Evolutionary conservation across 1,284 basidiomycete genomes (phyloP), one percentile per base, ranked within the genome.

Genomic region (Ustanciosporium gigantosporum): DNA sequence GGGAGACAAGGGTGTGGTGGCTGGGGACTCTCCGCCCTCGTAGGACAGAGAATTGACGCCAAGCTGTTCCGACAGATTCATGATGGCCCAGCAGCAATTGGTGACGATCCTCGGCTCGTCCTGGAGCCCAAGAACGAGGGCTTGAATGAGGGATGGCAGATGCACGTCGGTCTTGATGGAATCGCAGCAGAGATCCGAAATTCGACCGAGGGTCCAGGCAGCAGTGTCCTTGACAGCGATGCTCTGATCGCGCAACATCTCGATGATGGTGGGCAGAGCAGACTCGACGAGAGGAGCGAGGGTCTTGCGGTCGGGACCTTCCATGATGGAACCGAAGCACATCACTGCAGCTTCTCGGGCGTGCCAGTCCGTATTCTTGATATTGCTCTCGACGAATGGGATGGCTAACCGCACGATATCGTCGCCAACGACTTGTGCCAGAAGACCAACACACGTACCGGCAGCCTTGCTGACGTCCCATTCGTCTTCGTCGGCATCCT

Each of bases 381-480:
- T 96, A 81, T 97, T 88, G 22, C 86, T 86, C 80, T 98, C 95
- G 71, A 99, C 95, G 83, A 97, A 99, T 3, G 95, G 94, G 55
- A 99, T 92, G 45, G 96, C 90, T 5, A 88, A 86, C 5, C 88
- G 86, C 8, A 98, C 94, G 66, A 99, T 90, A 19, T 85, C 83
- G 78, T 98, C 94, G 48, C 88, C 85, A 14, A 97, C 91, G 29
- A 92, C 90, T 66, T 88, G 87, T 0, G 95, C 91, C 46, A 98
- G 85, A 31, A 93, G 86, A 29, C 86, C 84, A 38, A 98, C 83
- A 79, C 92, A 96, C 1, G 91, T 93, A 20, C 88, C 91, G n/a
- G 91, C 92, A 16, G 95, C 91, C 91, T 97, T 97, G 22, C 91
- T 88, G 35, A 94, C 87, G 73, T 94, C 95, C 95, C 94, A 99